phyloP scores from a whole-genome alignment of 768 basidiomycete genomes.

The Naganishia vaughanmartiniae region DNA sequence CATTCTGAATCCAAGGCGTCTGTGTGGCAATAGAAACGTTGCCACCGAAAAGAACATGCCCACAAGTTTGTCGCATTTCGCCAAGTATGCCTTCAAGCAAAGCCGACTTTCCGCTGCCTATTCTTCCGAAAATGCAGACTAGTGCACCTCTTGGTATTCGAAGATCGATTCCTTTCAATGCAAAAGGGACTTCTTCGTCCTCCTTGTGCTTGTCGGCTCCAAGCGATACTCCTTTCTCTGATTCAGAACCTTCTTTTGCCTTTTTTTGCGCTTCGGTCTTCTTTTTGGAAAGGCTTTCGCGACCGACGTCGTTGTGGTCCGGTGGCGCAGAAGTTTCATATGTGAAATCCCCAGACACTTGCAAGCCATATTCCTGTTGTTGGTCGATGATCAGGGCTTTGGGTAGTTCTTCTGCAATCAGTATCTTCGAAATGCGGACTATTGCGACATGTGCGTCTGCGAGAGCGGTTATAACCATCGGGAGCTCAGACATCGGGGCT shows the following conservation, averaged over 20 bases:
- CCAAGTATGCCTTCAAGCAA: slow-evolving; percentile 45
- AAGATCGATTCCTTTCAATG: slow-evolving; percentile 56
- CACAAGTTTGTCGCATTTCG: slow-evolving; percentile 40
- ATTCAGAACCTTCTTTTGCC: neutral
- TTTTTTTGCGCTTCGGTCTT: slow-evolving; percentile 19
- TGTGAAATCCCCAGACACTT: slow-evolving; percentile 49
- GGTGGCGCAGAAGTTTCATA: slow-evolving; percentile 41
- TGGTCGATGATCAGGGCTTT: slow-evolving; percentile 57
- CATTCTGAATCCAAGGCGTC: no score
- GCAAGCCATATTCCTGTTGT: slow-evolving; percentile 54
- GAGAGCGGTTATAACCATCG: slow-evolving; percentile 35
- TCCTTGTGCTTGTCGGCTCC: slow-evolving; percentile 2
- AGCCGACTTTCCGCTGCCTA: slow-evolving; percentile 49
- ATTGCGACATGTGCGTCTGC: slow-evolving; percentile 29
- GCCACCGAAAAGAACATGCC: slow-evolving; percentile 44
- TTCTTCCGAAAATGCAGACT: slow-evolving; percentile 45
- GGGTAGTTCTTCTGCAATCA: slow-evolving; percentile 57
- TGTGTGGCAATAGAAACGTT: slow-evolving; percentile 39
- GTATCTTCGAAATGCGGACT: slow-evolving; percentile 18
- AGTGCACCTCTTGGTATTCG: slow-evolving; percentile 39
- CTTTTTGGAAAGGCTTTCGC: slow-evolving; percentile 29
- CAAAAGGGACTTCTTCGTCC: slow-evolving; percentile 51
- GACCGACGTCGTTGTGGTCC: slow-evolving; percentile 34
- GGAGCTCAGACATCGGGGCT: slow-evolving; percentile 41
- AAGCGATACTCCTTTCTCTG: neutral